Base-by-base conservation (phyloP, 345 rosid species). In the Fremontodendron californicum region DNA sequence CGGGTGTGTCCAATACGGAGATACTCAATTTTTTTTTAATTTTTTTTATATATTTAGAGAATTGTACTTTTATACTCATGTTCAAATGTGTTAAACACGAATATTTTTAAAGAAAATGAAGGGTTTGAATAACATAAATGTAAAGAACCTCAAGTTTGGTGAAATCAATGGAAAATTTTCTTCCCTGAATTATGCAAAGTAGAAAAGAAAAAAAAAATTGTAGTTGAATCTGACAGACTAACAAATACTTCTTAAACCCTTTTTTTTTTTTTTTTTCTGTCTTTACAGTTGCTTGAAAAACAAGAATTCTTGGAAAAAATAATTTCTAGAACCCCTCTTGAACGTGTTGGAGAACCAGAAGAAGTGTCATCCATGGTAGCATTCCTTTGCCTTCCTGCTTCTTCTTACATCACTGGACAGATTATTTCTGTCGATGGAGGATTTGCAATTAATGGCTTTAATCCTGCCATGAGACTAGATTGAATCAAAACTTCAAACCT, bases 391-490 rank as follows among this genome's bases (percentile, higher is more conserved):
- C 80, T 89, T 3, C 97, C 94, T 3, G 90, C 93, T n/a, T 83
- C 97, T 40, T 88, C 95, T 29, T 90, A 93, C 78, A 89, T 92
- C 31, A 93, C 93, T 0, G 98, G 97, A 42, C 97, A 90, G 74
- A 64, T 86, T 40, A 87, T 89, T 39, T 82, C 85, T 2, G 92
- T 92, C 9, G 95, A 94, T 27, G 98, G 97, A 73, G 94, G 95
- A 45, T 75, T 79, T 78, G 75, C 90, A 9, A 87, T 69, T 31
- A 82, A 89, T 39, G 91, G 89, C 46, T 86, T 89, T 49, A 42
- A 66, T 78, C 75, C 85, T 0, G 80, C 60, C 39, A 82, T 76
- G 75, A 67, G 8, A 67, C 55, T 73, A 2, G 64, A 73, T 45
- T 74, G 68, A 68, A 45, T n/a, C 27, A 43, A 69, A 18, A 25